These are phyloP conservation scores for Kazachstania viticola DNA, from an alignment of 805 yeast genomes.

Conservation along the genomic window DNA sequence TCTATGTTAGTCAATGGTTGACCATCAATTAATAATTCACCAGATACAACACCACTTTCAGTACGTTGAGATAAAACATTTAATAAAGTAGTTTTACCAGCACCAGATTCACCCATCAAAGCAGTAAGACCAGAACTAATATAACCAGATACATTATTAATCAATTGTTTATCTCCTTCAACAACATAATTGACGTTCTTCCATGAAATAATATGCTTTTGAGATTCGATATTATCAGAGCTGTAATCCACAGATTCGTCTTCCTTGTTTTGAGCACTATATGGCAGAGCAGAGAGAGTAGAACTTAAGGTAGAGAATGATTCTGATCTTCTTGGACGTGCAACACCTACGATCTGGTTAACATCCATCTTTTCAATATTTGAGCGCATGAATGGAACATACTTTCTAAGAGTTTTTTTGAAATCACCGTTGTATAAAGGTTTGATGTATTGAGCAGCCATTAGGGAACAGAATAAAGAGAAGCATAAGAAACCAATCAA, in stretches of 20 bases:
- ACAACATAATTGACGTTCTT: constrained; percentile 47
- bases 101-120: constrained; percentile 56
- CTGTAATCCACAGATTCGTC: neutral
- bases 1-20: constrained; percentile 29
- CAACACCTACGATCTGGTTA: neutral
- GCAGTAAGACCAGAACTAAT: constrained; percentile 57
- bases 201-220: constrained; percentile 48
- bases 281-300: neutral
- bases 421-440: constrained; percentile 11
- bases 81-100: constrained; percentile 50
- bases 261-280: neutral
- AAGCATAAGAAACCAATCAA: constrained; percentile 38
- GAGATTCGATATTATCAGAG: constrained; percentile 7
- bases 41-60: constrained; percentile 44
- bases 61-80: constrained; percentile 42
- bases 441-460: constrained; percentile 24
- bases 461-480: constrained; percentile 21
- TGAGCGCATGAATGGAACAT: constrained; percentile 1
- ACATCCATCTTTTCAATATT: too few relatives aligned
- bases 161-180: constrained; percentile 20
- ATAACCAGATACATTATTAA: constrained; percentile 46
- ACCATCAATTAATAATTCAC: constrained; percentile 49
- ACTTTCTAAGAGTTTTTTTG: neutral
- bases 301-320: neutral
- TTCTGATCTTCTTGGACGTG: neutral